Base-by-base conservation (phyloP, 495 filamentous ascomycete genomes). In the Cercophora newfieldiana region DNA sequence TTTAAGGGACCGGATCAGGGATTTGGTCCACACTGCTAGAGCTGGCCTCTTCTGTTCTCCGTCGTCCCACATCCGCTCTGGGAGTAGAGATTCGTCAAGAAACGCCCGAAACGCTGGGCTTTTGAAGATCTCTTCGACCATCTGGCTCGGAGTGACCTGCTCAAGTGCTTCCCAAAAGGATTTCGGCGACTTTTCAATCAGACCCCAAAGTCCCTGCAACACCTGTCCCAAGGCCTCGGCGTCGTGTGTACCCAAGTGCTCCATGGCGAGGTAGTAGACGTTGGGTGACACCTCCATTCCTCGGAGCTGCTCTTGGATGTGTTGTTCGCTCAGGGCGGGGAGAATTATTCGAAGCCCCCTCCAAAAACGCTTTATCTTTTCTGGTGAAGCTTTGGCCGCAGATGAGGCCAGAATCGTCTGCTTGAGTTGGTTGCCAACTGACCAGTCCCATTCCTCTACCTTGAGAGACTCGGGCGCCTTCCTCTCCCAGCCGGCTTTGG, bases 161-260 rank as follows among this genome's bases (percentile, higher is more conserved):
- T 90, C 90, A 80, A 92, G 90, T 1, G 92, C 90, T 67, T 89
- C 88, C 93, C 93, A 97, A 69, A 96, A 96, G 63, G 90, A 89
- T 50, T 82, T 84, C 0, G 91, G 84, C 0, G 91, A 89, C 64
- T 90, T 90, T 63, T 88, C 85, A 50, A 97, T 77, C 16, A 97
- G 81, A 10, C 75, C 80, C 29, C 83, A 82, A 56, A 95, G 86
- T 0, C 87, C 86, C 64, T 87, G 84, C 28, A 95, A 71, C 5
- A 93, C 77, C 66, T 87, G 79, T 12, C 81, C 76, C 56, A 96
- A 78, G 12, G 87, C 82, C 2, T 83, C 80, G 1, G 78, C 77
- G 12, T 83, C 86, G 51, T 86, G 80, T 21, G 89, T 81, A 21
- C 79, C 79, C 26, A 96, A 80, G 71, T 96, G 91, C 24, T 92